Evolutionary conservation across 176 grass and related monocot species (phyloP), one percentile per base, ranked within the genome.

Genomic region (Chrysopogon serrulatus): DNA sequence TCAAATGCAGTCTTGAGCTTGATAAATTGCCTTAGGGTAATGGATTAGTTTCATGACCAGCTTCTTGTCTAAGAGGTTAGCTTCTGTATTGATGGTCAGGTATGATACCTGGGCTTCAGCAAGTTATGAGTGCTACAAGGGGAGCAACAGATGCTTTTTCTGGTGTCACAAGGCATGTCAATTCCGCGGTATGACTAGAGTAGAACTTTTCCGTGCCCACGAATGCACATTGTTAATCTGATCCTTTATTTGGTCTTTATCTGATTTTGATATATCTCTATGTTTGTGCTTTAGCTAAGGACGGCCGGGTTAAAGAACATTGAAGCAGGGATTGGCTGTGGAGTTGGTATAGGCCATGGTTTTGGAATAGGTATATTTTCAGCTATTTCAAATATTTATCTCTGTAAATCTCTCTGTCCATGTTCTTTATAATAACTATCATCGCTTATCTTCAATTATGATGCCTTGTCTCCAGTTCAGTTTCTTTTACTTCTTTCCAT

Each of bases 121-220:
- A 99, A 94, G 84, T 99, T 76, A 88, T 99, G 85, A 86, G 87
- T 62, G 93, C 93, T 18, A 93, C 96, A 60, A 96, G 96, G 79
- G 93, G 96, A 5, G 96, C 96, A 33, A 89, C 93, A 9, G 87
- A 96, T 90, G 87, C 94, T 34, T 96, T 99, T 82, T 96, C 93
- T 41, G 91, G 96, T 71, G 86, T 94, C 79, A 90, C 89, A 8
- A 92, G 89, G 70, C 93, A 95, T 80, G 87, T 90, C 66, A 96
- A 99, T 88, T 67, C 81, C 17, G 89, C 89, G 83, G 93, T 99
- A 92, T 79, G 93, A 85, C 48, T 36, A 80, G 14, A 65, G 49
- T 73, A 40, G 42, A 7, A 48, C 7, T 23, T 41, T 30, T 59
- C 45, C 41, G 26, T 81, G 61, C 21, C 17, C 16, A 41, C 30